These are phyloP conservation scores for Cryptosporidium parvum DNA, from an alignment of 169 alveolate species.

Conservation along the genomic window DNA sequence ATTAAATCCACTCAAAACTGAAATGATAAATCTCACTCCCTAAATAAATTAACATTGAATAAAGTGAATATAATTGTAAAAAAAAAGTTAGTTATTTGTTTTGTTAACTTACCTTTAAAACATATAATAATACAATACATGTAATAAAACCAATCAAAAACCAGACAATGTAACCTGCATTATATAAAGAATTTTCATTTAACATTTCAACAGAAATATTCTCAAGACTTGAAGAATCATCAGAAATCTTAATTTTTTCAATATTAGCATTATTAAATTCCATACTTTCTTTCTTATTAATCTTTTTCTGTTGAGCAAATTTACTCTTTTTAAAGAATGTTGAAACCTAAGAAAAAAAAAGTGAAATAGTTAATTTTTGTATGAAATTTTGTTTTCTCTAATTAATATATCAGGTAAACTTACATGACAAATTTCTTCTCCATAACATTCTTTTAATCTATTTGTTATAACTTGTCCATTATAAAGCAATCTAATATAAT, in stretches of 20 bases:
- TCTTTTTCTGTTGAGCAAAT: slow-evolving; percentile 49
- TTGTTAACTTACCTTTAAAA: slow-evolving; percentile 48
- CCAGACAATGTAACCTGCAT: slow-evolving; percentile 44
- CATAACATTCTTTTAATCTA: slow-evolving; percentile 4
- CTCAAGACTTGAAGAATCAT: background rate
- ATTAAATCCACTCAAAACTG: slow-evolving; percentile 49
- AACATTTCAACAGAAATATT: slow-evolving; percentile 20
- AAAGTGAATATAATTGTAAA: no score
- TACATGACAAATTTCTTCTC: slow-evolving; percentile 61
- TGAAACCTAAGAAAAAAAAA: slow-evolving; percentile 17
- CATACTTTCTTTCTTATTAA: background rate
- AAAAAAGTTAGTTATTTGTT: no score
- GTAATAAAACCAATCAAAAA: slow-evolving; percentile 59
- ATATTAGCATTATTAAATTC: background rate
- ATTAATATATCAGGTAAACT: background rate
- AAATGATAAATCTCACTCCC: slow-evolving; percentile 58
- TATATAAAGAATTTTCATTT: slow-evolving; percentile 10
- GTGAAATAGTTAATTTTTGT: background rate
- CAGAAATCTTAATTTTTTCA: background rate
- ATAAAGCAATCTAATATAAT: slow-evolving; percentile 34
- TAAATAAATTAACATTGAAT: background rate
- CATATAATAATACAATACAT: slow-evolving; percentile 22
- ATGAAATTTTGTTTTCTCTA: background rate
- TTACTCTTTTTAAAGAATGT: slow-evolving; percentile 34
- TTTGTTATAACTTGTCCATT: slow-evolving; percentile 60